phyloP scores from a whole-genome alignment of 2,329 filamentous ascomycete genomes.

The Aspergillus amoenus region DNA sequence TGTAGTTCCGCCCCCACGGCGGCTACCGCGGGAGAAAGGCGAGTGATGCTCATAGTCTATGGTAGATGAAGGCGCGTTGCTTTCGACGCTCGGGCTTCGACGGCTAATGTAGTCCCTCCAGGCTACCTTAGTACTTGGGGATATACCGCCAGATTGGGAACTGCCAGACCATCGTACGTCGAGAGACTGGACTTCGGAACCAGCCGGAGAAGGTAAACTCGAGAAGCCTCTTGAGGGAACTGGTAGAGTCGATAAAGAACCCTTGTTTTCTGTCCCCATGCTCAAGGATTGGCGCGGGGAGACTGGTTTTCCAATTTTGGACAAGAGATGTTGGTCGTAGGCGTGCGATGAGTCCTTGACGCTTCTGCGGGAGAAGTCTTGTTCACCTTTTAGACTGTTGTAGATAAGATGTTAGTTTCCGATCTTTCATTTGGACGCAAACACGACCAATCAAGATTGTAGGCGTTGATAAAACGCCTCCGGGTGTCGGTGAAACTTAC shows the following conservation, averaged over 20 bases:
- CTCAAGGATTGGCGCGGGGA: conserved; percentile 49
- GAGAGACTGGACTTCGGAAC: conserved; percentile 31
- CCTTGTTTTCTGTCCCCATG: conserved; percentile 31
- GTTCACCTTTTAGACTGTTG: conserved; percentile 58
- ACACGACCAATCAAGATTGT: background rate
- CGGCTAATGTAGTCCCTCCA: conserved; percentile 45
- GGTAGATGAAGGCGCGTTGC: conserved; percentile 38
- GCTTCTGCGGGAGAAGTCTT: conserved; percentile 57
- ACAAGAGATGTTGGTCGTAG: conserved; percentile 62
- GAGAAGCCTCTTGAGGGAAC: conserved; percentile 33
- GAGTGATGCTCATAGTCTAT: conserved; percentile 43
- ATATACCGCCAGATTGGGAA: conserved; percentile 42
- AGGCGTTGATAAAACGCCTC: background rate
- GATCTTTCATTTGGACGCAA: background rate
- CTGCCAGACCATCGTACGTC: conserved; percentile 41
- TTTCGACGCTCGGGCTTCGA: conserved; percentile 46
- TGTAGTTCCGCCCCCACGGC: conserved; percentile 51
- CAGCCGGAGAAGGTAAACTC: conserved; percentile 33
- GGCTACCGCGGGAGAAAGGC: conserved; percentile 32
- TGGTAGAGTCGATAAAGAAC: conserved; percentile 32
- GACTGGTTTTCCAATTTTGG: conserved; percentile 61
- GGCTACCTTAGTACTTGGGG: conserved; percentile 39
- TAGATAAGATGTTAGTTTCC: background rate
- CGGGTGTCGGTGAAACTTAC: conserved; percentile 23
- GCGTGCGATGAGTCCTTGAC: conserved; percentile 60